phyloP scores from a whole-genome alignment of 2,329 filamentous ascomycete species.

The Pseudogymnoascus sp. region DNA sequence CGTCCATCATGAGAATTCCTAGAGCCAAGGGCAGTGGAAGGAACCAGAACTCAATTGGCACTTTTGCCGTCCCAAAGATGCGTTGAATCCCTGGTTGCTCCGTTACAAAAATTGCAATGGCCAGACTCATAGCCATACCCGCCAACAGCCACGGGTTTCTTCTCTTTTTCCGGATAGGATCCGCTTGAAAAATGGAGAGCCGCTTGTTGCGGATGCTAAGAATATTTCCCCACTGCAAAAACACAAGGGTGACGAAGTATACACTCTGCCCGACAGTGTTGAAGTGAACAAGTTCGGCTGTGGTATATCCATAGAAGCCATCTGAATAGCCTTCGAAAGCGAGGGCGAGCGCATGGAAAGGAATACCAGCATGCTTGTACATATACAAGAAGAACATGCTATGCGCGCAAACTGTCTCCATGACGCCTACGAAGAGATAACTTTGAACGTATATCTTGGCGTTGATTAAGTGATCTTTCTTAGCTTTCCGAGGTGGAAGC shows the following conservation, averaged over 20 bases:
- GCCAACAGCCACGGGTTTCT: conserved; percentile 43
- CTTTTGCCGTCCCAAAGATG: conserved; percentile 40
- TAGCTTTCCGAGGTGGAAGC: conserved; percentile 39
- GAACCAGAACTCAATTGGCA: conserved; percentile 45
- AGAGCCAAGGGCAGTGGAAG: conserved; percentile 43
- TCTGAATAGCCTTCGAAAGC: conserved; percentile 40
- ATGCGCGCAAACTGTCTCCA: conserved; percentile 42
- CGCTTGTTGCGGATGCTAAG: conserved; percentile 41
- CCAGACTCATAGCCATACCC: conserved; percentile 38
- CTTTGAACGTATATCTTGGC: conserved; percentile 42
- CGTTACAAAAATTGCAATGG: conserved; percentile 46
- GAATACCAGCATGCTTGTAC: conserved; percentile 40
- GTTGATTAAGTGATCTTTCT: conserved; percentile 44
- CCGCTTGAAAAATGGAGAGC: conserved; percentile 43
- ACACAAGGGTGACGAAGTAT: conserved; percentile 46
- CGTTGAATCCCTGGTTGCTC: conserved; percentile 42
- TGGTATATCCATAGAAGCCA: conserved; percentile 41
- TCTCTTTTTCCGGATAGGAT: conserved; percentile 38
- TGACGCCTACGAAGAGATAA: conserved; percentile 43
- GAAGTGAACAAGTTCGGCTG: conserved; percentile 38
- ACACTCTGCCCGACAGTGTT: conserved; percentile 43
- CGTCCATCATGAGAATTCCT: conserved; percentile 43
- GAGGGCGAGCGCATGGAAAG: conserved; percentile 40
- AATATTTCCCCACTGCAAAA: conserved; percentile 47
- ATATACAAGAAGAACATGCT: conserved; percentile 48